Evolutionary conservation across 2,329 filamentous ascomycete species (phyloP).

Genomic region (Trichoderma arundinaceum): DNA sequence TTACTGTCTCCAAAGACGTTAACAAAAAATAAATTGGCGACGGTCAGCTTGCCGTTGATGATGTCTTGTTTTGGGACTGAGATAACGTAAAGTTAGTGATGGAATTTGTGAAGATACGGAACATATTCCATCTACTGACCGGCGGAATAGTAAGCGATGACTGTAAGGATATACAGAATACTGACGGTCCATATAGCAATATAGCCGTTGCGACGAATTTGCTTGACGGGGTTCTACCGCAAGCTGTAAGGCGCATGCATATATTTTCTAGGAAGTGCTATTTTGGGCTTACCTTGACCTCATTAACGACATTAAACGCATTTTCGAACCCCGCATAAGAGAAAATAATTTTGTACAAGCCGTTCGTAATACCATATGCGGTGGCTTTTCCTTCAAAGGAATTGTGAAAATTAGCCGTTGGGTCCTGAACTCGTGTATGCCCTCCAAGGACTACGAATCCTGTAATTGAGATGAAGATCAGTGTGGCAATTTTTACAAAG

Average conservation of each 20-base stretch:
- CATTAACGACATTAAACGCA: constrained; percentile 66
- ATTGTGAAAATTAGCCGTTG: constrained; percentile 45
- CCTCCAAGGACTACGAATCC: constrained; percentile 64
- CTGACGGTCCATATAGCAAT: constrained; percentile 58
- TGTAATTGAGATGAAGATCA: constrained; percentile 66
- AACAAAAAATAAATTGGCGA: constrained; percentile 64
- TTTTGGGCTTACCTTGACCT: constrained; percentile 42
- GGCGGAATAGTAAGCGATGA: constrained; percentile 65
- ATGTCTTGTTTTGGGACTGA: constrained; percentile 60
- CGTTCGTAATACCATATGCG: constrained; percentile 49
- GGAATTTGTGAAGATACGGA: background rate
- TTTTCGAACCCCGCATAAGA: constrained; percentile 64
- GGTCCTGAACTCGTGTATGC: constrained; percentile 42
- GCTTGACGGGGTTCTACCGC: constrained; percentile 58
- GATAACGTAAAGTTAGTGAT: background rate
- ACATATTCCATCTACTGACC: constrained; percentile 38
- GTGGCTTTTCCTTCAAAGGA: constrained; percentile 45
- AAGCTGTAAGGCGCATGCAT: background rate
- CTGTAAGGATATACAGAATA: constrained; percentile 62
- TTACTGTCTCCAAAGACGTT: constrained; percentile 59
- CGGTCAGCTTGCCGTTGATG: constrained; percentile 57
- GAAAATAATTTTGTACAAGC: constrained; percentile 64
- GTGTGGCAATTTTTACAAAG: constrained; percentile 62
- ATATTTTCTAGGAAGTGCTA: background rate
- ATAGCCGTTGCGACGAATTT: constrained; percentile 56